Base-by-base conservation (phyloP, 768 basidiomycete species). In the Russula emetica region DNA sequence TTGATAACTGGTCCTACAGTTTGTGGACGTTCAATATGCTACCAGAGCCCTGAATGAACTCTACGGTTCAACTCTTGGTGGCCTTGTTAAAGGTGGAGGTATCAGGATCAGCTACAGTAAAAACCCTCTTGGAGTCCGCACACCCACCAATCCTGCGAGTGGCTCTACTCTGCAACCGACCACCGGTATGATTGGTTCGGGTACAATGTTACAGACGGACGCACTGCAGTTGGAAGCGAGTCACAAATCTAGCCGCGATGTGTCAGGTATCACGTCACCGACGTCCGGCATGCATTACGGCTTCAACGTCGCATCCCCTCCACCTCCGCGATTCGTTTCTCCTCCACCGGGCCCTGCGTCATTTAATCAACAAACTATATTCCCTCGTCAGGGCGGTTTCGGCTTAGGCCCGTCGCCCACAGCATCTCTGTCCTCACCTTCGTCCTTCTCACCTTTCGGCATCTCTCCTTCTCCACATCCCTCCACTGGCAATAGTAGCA, bases 81-180 rank as follows among this genome's bases (percentile, higher is more conserved):
- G 96, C 9, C 77, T 95, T 30, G 90, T 99, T 73, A 98, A 97
- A 77, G 92, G 93, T 64, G 90, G 88, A 47, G 92, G 93, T n/a
- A 98, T 99, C 65, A 87, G 97, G 45, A 77, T 99, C 60, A 97
- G 94, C 8, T 99, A 96, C 76, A 96, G 94, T 77, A 98, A 97
- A 83, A 97, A 98, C 73, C 94, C 95, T 8, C 82, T 98, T n/a
- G 95, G 95, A 52, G 89, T 92, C 56, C 87, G 90, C 54, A 90
- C 89, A 9, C 87, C 90, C 13, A 89, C 86, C 16, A 86, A 83
- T 53, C 66, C 64, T 9, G 63, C 66, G 32, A 67, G 60, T 44
- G 66, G 70, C 55, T 44, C 71, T 62, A 54, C 55, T 24, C 73
- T 71, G 54, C 72, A 73, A 55, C 72, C 55, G 67, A 55, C 69